Conservation (phyloP, 768 basidiomycete genomes). For the Lactarius quietus region DNA sequence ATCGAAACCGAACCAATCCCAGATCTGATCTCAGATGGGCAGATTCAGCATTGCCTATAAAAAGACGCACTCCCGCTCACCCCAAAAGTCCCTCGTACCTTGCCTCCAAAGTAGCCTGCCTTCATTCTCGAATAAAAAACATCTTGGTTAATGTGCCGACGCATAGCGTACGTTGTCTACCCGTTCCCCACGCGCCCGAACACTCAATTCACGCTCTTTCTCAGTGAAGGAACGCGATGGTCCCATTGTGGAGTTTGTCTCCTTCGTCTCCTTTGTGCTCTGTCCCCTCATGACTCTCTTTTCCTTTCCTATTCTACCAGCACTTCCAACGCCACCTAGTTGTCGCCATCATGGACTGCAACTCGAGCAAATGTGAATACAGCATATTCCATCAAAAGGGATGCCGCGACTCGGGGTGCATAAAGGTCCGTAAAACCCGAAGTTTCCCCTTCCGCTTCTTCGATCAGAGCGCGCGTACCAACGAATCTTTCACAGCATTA, state of each 20-base stretch:
- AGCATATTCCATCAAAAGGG: constrained; percentile 56
- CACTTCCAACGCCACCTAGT: constrained; percentile 78
- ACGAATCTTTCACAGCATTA: constrained; percentile 47
- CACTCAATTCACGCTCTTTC: constrained; percentile 23
- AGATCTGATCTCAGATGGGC: constrained; percentile 19
- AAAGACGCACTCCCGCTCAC: constrained; percentile 6
- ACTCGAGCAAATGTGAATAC: constrained; percentile 56
- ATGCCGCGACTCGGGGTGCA: constrained; percentile 53
- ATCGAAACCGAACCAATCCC: constrained; percentile 19
- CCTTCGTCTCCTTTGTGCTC: constrained; percentile 2
- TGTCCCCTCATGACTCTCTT: neutral
- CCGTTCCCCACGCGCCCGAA: constrained; percentile 1
- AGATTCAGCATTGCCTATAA: constrained; percentile 13
- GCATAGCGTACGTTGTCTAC: constrained; percentile 59
- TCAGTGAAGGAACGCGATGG: constrained; percentile 77
- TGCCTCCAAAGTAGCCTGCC: neutral
- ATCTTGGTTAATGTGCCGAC: constrained; percentile 56
- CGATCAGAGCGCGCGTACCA: neutral
- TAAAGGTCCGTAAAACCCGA: constrained; percentile 45
- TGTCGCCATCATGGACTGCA: constrained; percentile 73
- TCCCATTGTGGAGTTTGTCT: constrained; percentile 57
- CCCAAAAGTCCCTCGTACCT: constrained; percentile 12
- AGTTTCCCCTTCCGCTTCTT: neutral
- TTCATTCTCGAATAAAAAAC: neutral
- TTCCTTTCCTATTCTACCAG: constrained; percentile 35